These are phyloP conservation scores for Neurospora crassa DNA, from an alignment of 2,329 filamentous ascomycete genomes.

Conservation along the genomic window DNA sequence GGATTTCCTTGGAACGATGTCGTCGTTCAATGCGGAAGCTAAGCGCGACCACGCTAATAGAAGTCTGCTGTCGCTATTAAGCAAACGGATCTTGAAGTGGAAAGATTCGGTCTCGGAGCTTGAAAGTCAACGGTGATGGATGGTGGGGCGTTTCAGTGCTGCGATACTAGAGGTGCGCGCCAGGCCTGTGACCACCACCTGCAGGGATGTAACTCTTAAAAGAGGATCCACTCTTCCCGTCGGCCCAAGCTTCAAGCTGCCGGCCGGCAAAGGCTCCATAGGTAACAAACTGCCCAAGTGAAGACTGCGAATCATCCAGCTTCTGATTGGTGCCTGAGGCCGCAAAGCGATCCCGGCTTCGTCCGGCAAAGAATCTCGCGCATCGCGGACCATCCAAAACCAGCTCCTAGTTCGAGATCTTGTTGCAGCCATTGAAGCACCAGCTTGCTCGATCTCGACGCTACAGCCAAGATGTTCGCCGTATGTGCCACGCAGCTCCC, in stretches of 20 bases:
- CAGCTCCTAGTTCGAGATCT: conserved; percentile 13
- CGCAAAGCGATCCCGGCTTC: conserved; percentile 19
- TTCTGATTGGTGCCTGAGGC: conserved; percentile 19
- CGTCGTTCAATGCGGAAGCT: neutral
- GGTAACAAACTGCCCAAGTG: neutral
- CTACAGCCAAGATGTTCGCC: conserved; percentile 19
- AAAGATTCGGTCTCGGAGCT: neutral
- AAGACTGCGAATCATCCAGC: neutral
- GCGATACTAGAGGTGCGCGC: neutral
- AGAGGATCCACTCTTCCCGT: neutral
- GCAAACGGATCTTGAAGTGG: neutral
- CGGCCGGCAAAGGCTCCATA: neutral
- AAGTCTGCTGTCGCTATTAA: neutral
- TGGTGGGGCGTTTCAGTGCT: neutral
- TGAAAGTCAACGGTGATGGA: neutral
- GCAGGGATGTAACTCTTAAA: neutral
- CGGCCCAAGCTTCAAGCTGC: neutral
- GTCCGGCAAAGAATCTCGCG: conserved; percentile 24
- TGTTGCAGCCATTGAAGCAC: conserved; percentile 19
- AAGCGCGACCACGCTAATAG: neutral
- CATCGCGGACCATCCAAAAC: conserved; percentile 14
- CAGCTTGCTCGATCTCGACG: conserved; percentile 14
- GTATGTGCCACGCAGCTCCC: conserved; percentile 15
- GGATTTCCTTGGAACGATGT: neutral
- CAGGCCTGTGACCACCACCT: neutral